These are phyloP conservation scores for Neurospora sp. DNA, from an alignment of 495 filamentous ascomycete genomes.

Conservation along the genomic window DNA sequence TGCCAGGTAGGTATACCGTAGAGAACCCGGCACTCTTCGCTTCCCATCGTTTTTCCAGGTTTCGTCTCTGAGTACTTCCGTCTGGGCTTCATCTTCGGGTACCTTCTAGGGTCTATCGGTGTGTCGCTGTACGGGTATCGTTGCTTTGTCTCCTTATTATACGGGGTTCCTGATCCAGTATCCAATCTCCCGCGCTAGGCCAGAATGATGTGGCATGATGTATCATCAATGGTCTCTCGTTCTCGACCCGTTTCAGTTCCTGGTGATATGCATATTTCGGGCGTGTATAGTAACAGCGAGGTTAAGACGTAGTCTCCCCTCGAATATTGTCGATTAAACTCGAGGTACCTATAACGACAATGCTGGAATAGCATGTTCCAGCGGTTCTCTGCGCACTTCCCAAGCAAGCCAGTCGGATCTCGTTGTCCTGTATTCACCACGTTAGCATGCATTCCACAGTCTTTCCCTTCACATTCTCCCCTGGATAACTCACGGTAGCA, in stretches of 20 bases:
- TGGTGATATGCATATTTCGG: neutral
- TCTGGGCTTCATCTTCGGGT: neutral
- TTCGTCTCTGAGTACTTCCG: too few species aligned
- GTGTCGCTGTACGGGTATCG: neutral
- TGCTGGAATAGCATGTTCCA: slow-evolving; percentile 58
- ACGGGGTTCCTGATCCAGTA: too few species aligned
- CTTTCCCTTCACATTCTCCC: neutral
- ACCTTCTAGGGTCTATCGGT: neutral
- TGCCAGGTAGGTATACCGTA: neutral
- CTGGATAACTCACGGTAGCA: slow-evolving; percentile 58
- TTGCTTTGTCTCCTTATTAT: neutral
- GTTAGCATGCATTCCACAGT: neutral
- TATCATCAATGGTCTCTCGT: neutral
- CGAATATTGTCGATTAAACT: neutral
- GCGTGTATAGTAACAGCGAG: neutral
- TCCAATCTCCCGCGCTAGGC: too few species aligned
- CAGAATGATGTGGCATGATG: neutral
- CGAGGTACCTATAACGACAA: slow-evolving; percentile 25
- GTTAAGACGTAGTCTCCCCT: neutral
- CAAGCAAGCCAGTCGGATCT: slow-evolving; percentile 93
- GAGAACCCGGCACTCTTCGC: neutral
- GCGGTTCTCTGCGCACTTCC: slow-evolving; percentile 68
- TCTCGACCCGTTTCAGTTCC: neutral
- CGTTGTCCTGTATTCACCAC: slow-evolving; percentile 54
- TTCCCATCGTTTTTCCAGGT: too few species aligned